These are phyloP conservation scores for Hymenoscyphus linearis DNA, from an alignment of 2,329 filamentous ascomycete species.

Conservation along the genomic window DNA sequence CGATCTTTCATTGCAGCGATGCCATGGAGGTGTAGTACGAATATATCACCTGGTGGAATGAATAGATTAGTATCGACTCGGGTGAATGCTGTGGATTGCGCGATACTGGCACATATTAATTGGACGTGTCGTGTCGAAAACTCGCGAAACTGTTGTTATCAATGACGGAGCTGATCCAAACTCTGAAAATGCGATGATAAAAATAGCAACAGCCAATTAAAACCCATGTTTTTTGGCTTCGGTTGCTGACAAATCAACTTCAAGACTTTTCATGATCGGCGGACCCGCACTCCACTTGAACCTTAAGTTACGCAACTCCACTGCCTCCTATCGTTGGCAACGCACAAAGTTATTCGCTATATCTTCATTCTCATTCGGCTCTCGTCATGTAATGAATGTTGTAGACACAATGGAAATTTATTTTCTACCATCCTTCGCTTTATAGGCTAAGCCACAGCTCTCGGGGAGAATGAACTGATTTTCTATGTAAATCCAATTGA, in stretches of 20 bases:
- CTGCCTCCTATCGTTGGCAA: too few relatives aligned
- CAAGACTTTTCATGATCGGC: not conserved
- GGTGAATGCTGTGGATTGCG: not conserved
- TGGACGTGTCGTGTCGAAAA: not conserved
- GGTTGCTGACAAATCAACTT: not conserved
- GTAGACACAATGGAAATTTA: too few relatives aligned
- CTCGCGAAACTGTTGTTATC: not conserved
- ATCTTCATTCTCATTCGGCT: too few relatives aligned
- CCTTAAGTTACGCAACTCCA: too few relatives aligned
- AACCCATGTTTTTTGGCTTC: not conserved
- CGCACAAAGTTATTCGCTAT: too few relatives aligned
- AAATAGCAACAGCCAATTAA: not conserved
- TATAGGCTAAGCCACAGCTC: too few relatives aligned
- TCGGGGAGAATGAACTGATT: too few relatives aligned
- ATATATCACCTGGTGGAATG: not conserved
- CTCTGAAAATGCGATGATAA: not conserved
- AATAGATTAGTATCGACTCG: not conserved
- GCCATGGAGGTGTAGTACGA: slow-evolving; percentile 4
- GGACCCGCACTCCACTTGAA: not conserved
- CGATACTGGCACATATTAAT: not conserved
- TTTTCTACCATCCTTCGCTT: too few relatives aligned
- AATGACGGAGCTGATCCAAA: too few relatives aligned
- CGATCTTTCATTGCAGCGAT: slow-evolving; percentile 2
- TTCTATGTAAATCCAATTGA: too few relatives aligned
- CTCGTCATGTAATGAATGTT: too few relatives aligned